A percentile compares a stretch with the other conserved stretches of the same genome.
phyloP scores from a whole-genome alignment of 805 yeast genomes.

The Yarrowia sp. region DNA sequence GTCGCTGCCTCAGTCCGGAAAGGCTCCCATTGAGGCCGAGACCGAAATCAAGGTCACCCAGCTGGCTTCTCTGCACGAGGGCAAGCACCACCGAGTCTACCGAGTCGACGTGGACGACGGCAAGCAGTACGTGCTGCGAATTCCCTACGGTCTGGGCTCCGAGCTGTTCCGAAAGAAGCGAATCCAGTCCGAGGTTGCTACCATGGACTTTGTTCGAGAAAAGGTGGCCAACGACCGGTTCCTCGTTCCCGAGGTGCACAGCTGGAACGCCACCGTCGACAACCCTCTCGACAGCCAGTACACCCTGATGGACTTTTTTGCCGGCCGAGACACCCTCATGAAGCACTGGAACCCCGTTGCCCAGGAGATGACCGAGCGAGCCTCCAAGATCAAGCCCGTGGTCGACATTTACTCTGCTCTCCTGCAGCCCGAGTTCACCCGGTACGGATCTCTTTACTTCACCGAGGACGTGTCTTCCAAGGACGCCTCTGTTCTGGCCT shows the following conservation, averaged over 20 bases:
- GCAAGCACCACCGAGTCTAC: conserved; percentile 88
- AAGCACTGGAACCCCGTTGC: conserved; percentile 84
- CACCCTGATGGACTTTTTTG: conserved; percentile 72
- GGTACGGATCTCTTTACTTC: conserved; percentile 81
- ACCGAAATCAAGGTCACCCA: conserved; percentile 57
- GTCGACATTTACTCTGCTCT: conserved; percentile 61
- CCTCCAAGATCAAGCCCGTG: conserved; percentile 62
- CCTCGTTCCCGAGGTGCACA: conserved; percentile 64
- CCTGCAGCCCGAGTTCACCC: conserved; percentile 57
- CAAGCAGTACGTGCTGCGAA: conserved; percentile 64
- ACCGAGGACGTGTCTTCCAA: conserved; percentile 56
- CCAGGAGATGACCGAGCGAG: conserved; percentile 50
- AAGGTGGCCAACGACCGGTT: conserved; percentile 53
- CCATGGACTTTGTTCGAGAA: conserved; percentile 71
- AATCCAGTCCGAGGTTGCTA: conserved; percentile 87
- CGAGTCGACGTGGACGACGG: conserved; percentile 61
- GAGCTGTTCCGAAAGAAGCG: conserved; percentile 54
- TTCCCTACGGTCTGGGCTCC: conserved; percentile 78
- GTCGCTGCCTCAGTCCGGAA: conserved; percentile 15
- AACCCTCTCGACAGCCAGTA: conserved; percentile 73
- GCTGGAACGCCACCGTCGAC: conserved; percentile 59
- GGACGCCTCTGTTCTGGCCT: conserved; percentile 46
- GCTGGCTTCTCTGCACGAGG: conserved; percentile 84
- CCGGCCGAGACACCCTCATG: conserved; percentile 77
- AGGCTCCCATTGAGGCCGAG: conserved; percentile 43